phyloP scores from a whole-genome alignment of 352 stramenopile species.

The Phytophthora hybrid region DNA sequence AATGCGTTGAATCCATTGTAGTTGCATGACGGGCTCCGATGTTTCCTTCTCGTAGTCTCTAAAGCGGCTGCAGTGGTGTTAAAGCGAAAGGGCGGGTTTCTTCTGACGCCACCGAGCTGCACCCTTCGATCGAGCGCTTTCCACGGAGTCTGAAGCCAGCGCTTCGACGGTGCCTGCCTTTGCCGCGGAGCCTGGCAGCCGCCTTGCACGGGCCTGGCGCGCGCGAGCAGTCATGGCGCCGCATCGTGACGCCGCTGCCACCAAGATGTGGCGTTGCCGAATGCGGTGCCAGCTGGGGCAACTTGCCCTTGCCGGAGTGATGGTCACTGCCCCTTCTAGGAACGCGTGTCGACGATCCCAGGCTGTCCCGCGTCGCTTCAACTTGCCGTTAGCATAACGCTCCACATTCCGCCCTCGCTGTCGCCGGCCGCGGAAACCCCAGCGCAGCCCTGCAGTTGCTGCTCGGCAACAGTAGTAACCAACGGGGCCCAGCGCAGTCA shows the following conservation, averaged over 20 bases:
- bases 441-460: not conserved
- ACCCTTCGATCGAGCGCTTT: not conserved
- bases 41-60: not conserved
- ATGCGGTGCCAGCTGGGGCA: slow-evolving; percentile 17
- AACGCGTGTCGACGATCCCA: slow-evolving; percentile 41
- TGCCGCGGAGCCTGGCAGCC: not conserved
- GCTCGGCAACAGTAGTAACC: slow-evolving; percentile 20
- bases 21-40: not conserved
- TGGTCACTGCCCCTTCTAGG: slow-evolving; percentile 45
- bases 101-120: not conserved
- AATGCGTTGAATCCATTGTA: not conserved
- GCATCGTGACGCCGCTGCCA: slow-evolving; percentile 16
- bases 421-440: slow-evolving; percentile 36
- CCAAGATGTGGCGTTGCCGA: slow-evolving; percentile 39
- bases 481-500: slow-evolving; percentile 31
- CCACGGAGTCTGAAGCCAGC: not conserved
- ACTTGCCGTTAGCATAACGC: slow-evolving; percentile 51
- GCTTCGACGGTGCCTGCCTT: not conserved
- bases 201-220: not conserved
- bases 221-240: slow-evolving; percentile 22
- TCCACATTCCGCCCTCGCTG: slow-evolving; percentile 41
- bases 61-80: not conserved
- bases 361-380: slow-evolving; percentile 46
- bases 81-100: slow-evolving; percentile 26
- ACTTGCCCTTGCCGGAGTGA: slow-evolving; percentile 40